Percentiles rank a stretch among this genome's conserved stretches.
Evolutionary conservation across 768 basidiomycete genomes (phyloP).

Genomic region (Boletus edulis): DNA sequence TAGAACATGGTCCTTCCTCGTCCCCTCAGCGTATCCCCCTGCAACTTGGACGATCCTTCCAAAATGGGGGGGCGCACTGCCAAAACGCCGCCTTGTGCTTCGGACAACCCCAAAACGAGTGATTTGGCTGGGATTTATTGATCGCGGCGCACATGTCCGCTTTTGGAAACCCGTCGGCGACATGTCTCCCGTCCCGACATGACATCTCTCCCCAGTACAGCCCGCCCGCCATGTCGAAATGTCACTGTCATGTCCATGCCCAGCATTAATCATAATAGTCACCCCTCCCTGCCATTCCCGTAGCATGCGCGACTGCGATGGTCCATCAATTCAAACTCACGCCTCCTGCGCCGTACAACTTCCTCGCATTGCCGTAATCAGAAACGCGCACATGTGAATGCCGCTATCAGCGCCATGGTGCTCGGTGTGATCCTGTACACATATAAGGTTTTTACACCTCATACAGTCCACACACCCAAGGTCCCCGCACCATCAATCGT

Average conservation of each 20-base stretch:
- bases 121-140: constrained; percentile 23
- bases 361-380: constrained; percentile 32
- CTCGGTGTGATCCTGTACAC: constrained; percentile 27
- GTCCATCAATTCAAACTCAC: constrained; percentile 17
- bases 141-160: constrained; percentile 24
- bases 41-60: constrained; percentile 28
- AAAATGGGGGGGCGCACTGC: constrained; percentile 17
- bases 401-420: constrained; percentile 26
- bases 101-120: constrained; percentile 27
- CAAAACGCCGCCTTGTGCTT: constrained; percentile 19
- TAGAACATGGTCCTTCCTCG: not conserved
- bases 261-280: not conserved
- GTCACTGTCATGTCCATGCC: constrained; percentile 30
- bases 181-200: constrained; percentile 21
- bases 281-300: constrained; percentile 7
- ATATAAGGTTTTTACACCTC: constrained; percentile 35
- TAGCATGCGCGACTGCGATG: constrained; percentile 20
- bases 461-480: constrained; percentile 29
- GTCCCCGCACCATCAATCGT: constrained; percentile 34
- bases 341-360: constrained; percentile 26
- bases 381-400: constrained; percentile 35
- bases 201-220: constrained; percentile 17
- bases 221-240: constrained; percentile 22
- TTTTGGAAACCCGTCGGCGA: constrained; percentile 28
- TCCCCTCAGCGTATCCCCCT: not conserved